phyloP scores from a whole-genome alignment of 2,329 filamentous ascomycete genomes.

The Calycina marina region DNA sequence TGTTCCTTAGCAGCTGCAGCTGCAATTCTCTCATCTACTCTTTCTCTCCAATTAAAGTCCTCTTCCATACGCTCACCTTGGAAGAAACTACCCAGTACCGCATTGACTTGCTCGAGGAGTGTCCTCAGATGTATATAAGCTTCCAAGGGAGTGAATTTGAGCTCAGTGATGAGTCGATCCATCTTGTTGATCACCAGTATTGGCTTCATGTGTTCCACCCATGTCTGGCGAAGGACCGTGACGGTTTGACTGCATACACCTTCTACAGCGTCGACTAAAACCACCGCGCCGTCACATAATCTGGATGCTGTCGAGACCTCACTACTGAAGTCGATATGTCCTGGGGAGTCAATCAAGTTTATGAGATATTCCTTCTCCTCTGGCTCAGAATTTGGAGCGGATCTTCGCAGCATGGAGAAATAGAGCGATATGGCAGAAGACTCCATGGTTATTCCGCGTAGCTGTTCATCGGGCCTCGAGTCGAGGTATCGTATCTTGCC shows the following conservation, averaged over 20 bases:
- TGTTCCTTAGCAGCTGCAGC: conserved; percentile 51
- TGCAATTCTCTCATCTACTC: conserved; percentile 72
- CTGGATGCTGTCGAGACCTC: conserved; percentile 94
- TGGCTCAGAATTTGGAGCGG: conserved; percentile 50
- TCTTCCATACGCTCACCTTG: conserved; percentile 98
- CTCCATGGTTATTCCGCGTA: conserved; percentile 98
- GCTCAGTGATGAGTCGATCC: conserved; percentile 82
- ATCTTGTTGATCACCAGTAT: conserved; percentile 97
- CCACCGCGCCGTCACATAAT: conserved; percentile 84
- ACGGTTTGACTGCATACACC: conserved; percentile 98
- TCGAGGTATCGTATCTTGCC: conserved; percentile 97
- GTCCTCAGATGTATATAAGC: conserved; percentile 82
- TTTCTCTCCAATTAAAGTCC: conserved; percentile 88
- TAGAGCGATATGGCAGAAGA: conserved; percentile 94
- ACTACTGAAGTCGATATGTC: conserved; percentile 97
- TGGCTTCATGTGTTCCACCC: conserved; percentile 90
- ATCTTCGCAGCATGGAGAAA: conserved; percentile 77
- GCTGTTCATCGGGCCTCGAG: conserved; percentile 88
- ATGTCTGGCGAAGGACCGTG: conserved; percentile 85
- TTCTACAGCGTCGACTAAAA: conserved; percentile 91
- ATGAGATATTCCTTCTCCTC: conserved; percentile 82
- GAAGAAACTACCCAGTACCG: conserved; percentile 93
- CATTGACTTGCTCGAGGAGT: conserved; percentile 89
- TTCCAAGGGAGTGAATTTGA: conserved; percentile 83
- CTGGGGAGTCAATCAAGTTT: conserved; percentile 94